phyloP scores from a whole-genome alignment of 2,329 filamentous ascomycete genomes.

The Fusarium keratoplasticum region DNA sequence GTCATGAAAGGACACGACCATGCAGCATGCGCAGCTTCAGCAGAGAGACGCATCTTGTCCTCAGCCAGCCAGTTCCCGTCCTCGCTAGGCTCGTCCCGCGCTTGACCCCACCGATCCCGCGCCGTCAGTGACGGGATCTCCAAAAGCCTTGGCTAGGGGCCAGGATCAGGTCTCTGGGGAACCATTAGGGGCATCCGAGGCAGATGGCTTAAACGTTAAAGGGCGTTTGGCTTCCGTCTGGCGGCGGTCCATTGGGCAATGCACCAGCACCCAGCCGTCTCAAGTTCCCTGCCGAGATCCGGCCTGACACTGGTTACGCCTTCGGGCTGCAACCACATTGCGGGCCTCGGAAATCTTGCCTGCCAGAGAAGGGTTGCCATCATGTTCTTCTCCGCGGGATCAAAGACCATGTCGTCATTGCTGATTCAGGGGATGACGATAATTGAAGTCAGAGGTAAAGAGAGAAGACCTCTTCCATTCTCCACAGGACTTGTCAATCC shows the following conservation, averaged over 20 bases:
- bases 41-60: not conserved
- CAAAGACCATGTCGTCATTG: conserved; percentile 12
- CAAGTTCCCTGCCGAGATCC: conserved; percentile 15
- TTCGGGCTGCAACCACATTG: conserved; percentile 31
- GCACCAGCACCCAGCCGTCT: conserved; percentile 15
- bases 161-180: conserved; percentile 20
- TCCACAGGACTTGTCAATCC: not conserved
- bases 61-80: conserved; percentile 3
- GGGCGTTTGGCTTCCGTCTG: conserved; percentile 2
- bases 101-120: conserved; percentile 40
- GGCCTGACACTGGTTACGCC: conserved; percentile 12
- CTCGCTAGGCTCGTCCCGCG: conserved; percentile 44
- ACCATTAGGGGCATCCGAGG: conserved; percentile 7
- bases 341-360: conserved; percentile 31
- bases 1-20: not conserved
- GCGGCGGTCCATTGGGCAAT: conserved; percentile 30
- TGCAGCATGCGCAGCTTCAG: not conserved
- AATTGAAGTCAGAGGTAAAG: not conserved
- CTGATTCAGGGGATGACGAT: not conserved
- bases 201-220: conserved; percentile 15
- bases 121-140: conserved; percentile 35
- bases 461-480: not conserved
- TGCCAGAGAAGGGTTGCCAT: conserved; percentile 2
- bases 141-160: conserved; percentile 21
- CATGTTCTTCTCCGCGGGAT: conserved; percentile 8